These are phyloP conservation scores for Mycena leptocephala DNA, from an alignment of 768 basidiomycete genomes.

Conservation along the genomic window DNA sequence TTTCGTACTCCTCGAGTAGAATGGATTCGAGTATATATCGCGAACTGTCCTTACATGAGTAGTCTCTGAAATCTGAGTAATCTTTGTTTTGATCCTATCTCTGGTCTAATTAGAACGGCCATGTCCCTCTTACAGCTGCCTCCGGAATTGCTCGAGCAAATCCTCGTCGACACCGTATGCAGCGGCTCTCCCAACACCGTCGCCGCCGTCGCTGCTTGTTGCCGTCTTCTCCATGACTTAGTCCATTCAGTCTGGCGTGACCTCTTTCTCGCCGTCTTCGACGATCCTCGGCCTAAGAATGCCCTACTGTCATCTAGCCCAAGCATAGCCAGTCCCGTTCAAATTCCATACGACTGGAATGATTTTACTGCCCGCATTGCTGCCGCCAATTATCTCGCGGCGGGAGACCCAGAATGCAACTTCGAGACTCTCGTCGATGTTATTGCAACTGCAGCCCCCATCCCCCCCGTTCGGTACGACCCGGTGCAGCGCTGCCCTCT, in stretches of 20 bases:
- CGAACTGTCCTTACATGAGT: no score
- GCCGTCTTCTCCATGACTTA: constrained; percentile 50
- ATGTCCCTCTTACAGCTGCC: constrained; percentile 42
- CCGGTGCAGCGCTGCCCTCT: neutral
- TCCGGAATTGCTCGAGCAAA: constrained; percentile 58
- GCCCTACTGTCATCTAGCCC: constrained; percentile 17
- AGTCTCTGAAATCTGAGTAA: no score
- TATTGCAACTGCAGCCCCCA: constrained; percentile 32
- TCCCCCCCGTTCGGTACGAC: constrained; percentile 9
- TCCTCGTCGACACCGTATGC: constrained; percentile 46
- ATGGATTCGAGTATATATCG: no score
- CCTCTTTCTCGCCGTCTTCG: constrained; percentile 65
- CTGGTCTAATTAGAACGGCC: neutral
- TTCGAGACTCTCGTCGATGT: constrained; percentile 39
- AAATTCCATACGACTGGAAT: constrained; percentile 39
- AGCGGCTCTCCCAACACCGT: constrained; percentile 28
- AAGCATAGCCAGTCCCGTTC: neutral
- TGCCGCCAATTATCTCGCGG: constrained; percentile 21
- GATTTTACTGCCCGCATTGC: constrained; percentile 23
- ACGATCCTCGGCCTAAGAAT: constrained; percentile 61
- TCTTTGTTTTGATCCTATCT: neutral
- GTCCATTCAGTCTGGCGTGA: constrained; percentile 65
- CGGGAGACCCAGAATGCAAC: constrained; percentile 19
- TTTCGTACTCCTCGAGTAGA: no score
- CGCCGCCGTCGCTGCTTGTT: constrained; percentile 54